phyloP scores from a whole-genome alignment of 768 basidiomycete genomes.

The Astraeus odoratus region DNA sequence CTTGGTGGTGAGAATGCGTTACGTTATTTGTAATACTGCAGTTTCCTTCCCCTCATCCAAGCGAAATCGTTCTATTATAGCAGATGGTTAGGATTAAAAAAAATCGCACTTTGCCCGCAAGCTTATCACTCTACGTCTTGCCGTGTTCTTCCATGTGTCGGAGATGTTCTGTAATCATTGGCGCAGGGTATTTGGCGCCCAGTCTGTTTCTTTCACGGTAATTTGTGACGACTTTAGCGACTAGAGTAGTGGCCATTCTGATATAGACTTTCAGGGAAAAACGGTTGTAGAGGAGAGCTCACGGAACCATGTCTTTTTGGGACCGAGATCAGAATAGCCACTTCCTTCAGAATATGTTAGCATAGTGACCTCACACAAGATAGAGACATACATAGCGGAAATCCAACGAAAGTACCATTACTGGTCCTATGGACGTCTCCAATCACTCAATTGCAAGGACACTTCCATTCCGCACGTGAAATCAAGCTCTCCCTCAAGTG shows the following conservation, averaged over 20 bases:
- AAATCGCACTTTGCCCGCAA: not conserved
- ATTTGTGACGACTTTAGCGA: not conserved
- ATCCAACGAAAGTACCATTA: not conserved
- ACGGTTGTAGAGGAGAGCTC: not conserved
- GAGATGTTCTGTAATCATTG: not conserved
- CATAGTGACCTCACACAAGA: not conserved
- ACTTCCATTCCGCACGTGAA: not conserved
- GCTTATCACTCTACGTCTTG: not conserved
- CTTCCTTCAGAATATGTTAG: not conserved
- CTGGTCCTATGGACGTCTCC: not conserved
- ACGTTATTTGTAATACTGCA: not conserved
- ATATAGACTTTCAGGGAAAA: not conserved
- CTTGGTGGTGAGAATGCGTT: constrained; percentile 1
- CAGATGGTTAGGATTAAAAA: too few species aligned
- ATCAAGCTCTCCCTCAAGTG: too few species aligned
- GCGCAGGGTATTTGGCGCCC: not conserved
- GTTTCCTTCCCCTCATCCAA: not conserved
- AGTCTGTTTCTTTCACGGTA: not conserved
- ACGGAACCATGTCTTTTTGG: not conserved
- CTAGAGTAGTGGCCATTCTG: not conserved
- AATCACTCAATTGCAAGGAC: not conserved
- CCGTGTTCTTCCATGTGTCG: not conserved
- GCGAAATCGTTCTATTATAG: not conserved
- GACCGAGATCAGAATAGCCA: not conserved
- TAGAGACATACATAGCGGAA: not conserved